Evolutionary conservation across 2,329 filamentous ascomycete genomes (phyloP).

Genomic region (Lomentospora prolificans): DNA sequence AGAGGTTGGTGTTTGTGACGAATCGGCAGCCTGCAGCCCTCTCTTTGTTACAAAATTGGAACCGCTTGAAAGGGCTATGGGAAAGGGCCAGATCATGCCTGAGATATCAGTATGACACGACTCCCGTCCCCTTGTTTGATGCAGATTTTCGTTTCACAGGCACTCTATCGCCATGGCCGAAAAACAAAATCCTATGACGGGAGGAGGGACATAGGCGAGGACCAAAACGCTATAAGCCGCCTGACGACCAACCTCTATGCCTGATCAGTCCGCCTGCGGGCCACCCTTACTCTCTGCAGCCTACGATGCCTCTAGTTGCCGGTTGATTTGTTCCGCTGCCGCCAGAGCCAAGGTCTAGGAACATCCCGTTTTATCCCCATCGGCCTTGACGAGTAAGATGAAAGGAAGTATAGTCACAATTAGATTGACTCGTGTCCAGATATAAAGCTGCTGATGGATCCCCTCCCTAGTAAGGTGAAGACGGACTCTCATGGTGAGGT

Average conservation of each 20-base stretch:
- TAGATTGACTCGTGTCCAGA: conserved; percentile 2
- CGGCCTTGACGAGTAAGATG: neutral
- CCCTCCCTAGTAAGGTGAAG: neutral
- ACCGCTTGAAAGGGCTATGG: neutral
- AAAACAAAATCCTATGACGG: neutral
- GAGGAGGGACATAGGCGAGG: neutral
- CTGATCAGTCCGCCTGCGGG: neutral
- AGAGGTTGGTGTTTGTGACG: neutral
- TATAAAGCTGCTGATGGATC: conserved; percentile 2
- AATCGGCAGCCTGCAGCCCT: conserved; percentile 6
- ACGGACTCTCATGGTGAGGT: neutral
- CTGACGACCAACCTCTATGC: neutral
- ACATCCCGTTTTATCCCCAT: neutral
- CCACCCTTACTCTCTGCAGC: neutral
- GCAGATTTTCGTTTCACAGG: neutral
- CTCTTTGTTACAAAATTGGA: neutral
- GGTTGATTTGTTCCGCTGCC: neutral
- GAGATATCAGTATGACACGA: conserved; percentile 3
- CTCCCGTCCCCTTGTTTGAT: neutral
- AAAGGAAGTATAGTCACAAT: neutral
- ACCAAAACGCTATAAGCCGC: neutral
- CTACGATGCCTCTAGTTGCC: neutral
- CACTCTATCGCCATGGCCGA: neutral
- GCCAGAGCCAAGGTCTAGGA: neutral
- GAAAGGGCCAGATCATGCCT: neutral